Evolutionary conservation across 441 rosid species (phyloP).

Genomic region (Eutrema salsugineum): DNA sequence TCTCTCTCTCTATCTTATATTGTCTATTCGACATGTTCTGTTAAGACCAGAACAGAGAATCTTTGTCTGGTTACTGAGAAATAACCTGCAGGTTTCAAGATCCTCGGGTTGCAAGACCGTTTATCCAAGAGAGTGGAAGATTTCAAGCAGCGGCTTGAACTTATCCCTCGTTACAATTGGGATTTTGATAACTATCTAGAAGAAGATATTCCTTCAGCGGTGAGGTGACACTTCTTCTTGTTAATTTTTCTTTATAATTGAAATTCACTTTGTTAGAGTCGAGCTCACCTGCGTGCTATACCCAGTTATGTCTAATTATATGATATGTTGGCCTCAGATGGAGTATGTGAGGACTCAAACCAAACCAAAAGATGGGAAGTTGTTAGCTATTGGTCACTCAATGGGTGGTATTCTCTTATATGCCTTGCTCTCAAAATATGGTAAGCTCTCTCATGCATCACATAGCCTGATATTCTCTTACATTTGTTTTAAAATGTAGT

Average conservation of each 20-base stretch:
- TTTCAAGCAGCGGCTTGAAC: conserved; percentile 53
- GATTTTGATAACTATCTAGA: conserved; percentile 85
- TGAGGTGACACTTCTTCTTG: conserved; percentile 62
- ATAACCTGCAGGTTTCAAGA: conserved; percentile 30
- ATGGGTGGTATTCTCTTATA: conserved; percentile 96
- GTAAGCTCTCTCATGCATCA: conserved; percentile 41
- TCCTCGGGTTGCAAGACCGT: conserved; percentile 37
- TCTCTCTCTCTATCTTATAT: not conserved
- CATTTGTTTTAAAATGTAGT: conserved; percentile 19
- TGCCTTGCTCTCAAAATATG: conserved; percentile 65
- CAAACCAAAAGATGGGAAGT: conserved; percentile 65
- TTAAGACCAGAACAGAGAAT: not conserved
- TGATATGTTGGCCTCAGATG: conserved; percentile 45
- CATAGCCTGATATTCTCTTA: not conserved
- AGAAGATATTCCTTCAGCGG: conserved; percentile 92
- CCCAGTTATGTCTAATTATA: not conserved
- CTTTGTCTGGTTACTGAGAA: conserved; percentile 16
- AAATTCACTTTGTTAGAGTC: not conserved
- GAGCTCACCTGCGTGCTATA: not conserved
- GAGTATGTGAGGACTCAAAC: conserved; percentile 60
- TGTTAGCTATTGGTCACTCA: conserved; percentile 88
- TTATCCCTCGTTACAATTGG: conserved; percentile 68
- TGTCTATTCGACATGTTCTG: not conserved
- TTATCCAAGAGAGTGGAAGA: conserved; percentile 46
- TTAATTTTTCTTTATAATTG: not conserved